Conservation (phyloP, 129 eudicot species). For the Centrapalus pauciflorus region DNA sequence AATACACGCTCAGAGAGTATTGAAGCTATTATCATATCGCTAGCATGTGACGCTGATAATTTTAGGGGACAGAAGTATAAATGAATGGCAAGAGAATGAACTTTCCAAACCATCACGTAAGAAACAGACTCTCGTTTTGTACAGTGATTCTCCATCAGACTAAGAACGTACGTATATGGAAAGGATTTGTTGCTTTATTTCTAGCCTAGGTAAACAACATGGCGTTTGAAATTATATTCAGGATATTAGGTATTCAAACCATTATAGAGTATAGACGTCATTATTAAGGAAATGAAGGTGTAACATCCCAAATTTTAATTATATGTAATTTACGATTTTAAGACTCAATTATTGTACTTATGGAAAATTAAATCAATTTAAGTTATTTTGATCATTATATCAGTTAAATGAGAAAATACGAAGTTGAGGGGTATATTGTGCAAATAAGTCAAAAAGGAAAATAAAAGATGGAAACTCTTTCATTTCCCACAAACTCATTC, state of each 20-base stretch:
- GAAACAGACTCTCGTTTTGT: neutral
- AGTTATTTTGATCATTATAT: too few species aligned
- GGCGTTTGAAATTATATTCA: neutral
- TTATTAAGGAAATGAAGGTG: neutral
- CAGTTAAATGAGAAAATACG: too few species aligned
- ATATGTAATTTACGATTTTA: too few species aligned
- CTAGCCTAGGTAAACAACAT: neutral
- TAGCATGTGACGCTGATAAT: neutral
- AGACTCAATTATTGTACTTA: too few species aligned
- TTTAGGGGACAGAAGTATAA: neutral
- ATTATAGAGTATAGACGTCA: neutral
- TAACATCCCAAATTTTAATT: too few species aligned
- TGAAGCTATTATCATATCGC: neutral
- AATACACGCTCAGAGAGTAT: neutral
- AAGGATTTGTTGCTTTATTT: neutral
- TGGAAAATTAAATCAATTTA: too few species aligned
- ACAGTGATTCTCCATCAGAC: neutral
- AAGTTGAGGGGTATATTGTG: too few species aligned
- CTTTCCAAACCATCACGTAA: neutral
- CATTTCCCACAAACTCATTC: too few species aligned
- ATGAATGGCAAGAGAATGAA: neutral
- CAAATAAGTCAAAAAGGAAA: too few species aligned
- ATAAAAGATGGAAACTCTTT: too few species aligned
- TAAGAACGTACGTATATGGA: neutral
- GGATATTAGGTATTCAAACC: neutral